A percentile compares a stretch with the other conserved stretches of the same genome.
Evolutionary conservation across 768 basidiomycete species (phyloP).

Genomic region (Cantharellus anzutake): DNA sequence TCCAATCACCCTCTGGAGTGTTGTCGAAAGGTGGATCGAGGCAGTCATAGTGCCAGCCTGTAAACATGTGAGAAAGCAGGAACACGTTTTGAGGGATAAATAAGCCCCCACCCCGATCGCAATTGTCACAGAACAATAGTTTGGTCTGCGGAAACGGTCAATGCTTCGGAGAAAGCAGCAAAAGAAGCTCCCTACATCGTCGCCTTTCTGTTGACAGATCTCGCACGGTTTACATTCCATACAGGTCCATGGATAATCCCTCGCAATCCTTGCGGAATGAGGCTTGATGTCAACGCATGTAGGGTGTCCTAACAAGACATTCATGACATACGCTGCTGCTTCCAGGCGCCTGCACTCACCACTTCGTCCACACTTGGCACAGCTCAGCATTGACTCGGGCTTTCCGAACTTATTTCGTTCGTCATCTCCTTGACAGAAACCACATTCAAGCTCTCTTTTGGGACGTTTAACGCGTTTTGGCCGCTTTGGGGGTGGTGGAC

Average conservation of each 20-base stretch:
- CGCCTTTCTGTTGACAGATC: slow-evolving; percentile 64
- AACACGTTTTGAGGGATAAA: slow-evolving; percentile 1
- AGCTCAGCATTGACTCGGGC: slow-evolving; percentile 56
- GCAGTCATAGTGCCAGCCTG: slow-evolving; percentile 77
- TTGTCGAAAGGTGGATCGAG: slow-evolving; percentile 49
- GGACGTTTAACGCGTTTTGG: slow-evolving; percentile 3
- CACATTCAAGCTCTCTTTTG: slow-evolving; percentile 46
- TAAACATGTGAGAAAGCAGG: not conserved
- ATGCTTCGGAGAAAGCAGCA: slow-evolving; percentile 3
- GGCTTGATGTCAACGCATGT: slow-evolving; percentile 49
- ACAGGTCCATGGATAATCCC: slow-evolving; percentile 70
- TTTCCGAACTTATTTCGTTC: slow-evolving; percentile 34
- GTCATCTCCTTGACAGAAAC: slow-evolving; percentile 58
- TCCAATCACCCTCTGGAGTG: slow-evolving; percentile 61
- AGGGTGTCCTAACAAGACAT: slow-evolving; percentile 45
- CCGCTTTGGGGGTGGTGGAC: not conserved
- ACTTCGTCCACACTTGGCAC: slow-evolving; percentile 64
- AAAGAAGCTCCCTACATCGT: slow-evolving; percentile 46
- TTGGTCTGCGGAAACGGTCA: slow-evolving; percentile 31
- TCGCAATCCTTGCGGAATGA: slow-evolving; percentile 37
- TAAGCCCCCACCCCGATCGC: slow-evolving; percentile 52
- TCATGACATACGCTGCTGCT: slow-evolving; percentile 1
- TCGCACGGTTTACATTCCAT: slow-evolving; percentile 87
- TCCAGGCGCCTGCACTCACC: slow-evolving; percentile 27
- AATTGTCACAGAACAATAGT: slow-evolving; percentile 82